Base-by-base conservation (phyloP, 73 alveolate genomes). In the Blepharisma japonicum region DNA sequence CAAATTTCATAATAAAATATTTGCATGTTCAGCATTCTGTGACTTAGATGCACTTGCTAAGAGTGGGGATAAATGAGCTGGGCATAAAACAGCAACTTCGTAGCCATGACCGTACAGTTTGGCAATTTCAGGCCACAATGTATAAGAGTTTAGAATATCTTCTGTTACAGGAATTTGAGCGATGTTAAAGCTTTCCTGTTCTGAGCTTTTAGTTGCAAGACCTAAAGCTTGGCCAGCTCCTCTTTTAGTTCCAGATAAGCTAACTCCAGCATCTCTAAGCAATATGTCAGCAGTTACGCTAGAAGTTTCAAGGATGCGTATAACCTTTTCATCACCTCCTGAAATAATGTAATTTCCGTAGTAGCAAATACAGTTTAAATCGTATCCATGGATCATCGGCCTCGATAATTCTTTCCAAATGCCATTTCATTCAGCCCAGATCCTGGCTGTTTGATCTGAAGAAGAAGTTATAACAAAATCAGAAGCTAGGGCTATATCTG, bases 41-140 rank as follows among this genome's bases (percentile, higher is more conserved):
- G 99, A 94, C 78, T 93, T 91, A 85, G 95, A 91, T 7, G 98
- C 96, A 54, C 97, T 91, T 45, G 96, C 99, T 76, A 95, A 91
- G 74, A 88, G 88, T 71, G 89, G 91, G 11, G 97, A 96, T 71
- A 83, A 90, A 66, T 90, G 87, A 45, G 95, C 77, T 8, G 95
- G 78, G 45, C 94, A 97, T 6, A 92, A 81, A 20, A 95, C 86
- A 78, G 74, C 91, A 14, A 96, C 78, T 80, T 95, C 99, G 89
- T 92, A 94, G 66, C 97, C 99, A 87, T 96, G 99, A 5, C 99
- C 99, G 81, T 96, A 96, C 77, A 94, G 90, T 83, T 96, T 96
- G 49, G 91, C 84, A 56, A 85, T 88, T 74, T 96, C 99, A 0
- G 98, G 98, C 99, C 99, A 96, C 71, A 96, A 91, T 6, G 99